Conservation (phyloP, 169 alveolate species). For the Plasmodium coatneyi region DNA sequence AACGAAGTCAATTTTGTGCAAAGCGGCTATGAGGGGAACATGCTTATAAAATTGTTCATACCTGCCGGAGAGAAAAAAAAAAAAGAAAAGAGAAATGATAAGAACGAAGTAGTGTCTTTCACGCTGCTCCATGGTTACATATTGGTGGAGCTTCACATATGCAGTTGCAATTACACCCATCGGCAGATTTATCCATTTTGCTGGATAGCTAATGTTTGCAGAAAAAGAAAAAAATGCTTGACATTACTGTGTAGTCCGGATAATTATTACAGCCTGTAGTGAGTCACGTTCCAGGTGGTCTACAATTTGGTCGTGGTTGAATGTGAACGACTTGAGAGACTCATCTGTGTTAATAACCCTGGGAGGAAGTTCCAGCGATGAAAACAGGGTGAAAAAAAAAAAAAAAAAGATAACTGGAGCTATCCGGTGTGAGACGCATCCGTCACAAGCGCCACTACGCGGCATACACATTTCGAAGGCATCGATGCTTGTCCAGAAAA, state of each 20-base stretch:
- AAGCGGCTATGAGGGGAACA: constrained; percentile 33
- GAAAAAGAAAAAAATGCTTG: not conserved
- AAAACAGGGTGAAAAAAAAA: not conserved
- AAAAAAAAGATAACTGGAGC: not conserved
- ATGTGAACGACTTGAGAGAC: not conserved
- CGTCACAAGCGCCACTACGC: not conserved
- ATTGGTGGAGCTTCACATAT: not conserved
- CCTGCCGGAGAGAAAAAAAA: not conserved
- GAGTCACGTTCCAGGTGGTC: constrained; percentile 3
- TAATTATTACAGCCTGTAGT: constrained; percentile 22
- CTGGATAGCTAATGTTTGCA: not conserved
- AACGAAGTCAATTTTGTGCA: constrained; percentile 12
- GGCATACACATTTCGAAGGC: not conserved
- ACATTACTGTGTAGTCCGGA: constrained; percentile 42
- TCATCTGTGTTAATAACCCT: constrained; percentile 20
- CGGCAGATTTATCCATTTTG: not conserved
- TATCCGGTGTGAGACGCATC: not conserved
- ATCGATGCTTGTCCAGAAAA: no score
- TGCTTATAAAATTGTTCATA: constrained; percentile 66
- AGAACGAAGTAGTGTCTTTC: not conserved
- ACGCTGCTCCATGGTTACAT: not conserved
- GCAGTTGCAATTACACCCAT: not conserved
- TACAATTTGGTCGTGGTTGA: constrained; percentile 42
- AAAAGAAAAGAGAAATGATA: not conserved
- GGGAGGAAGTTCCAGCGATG: not conserved